Base-by-base conservation (phyloP, 371 early-diverging fungal genomes). In the Mortierella sp. region DNA sequence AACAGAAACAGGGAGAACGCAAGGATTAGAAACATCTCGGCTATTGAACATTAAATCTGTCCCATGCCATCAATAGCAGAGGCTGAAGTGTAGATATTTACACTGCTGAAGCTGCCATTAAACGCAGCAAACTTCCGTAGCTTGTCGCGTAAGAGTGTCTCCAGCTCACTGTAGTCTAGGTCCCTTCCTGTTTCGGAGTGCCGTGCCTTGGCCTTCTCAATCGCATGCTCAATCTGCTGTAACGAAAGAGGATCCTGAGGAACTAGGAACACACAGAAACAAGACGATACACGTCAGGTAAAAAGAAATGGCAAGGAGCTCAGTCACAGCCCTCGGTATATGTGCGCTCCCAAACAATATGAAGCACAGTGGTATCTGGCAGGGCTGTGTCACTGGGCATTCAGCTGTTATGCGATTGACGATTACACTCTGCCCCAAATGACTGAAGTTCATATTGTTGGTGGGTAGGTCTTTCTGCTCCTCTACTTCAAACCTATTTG, bases 71-170 rank as follows among this genome's bases (percentile, higher is more conserved):
- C 51, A 7, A 14, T 24, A 30, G 31, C 15, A 21, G 26, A 5
- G 27, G 51, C 48, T 31, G 12, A 23, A 28, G 42, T 49, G 19
- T 23, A 4, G 31, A 9, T 17, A 28, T 72, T 82, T 85, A 89
- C 92, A 76, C 82, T 91, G 26, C 82, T 68, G 60, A 95, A 95
- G 56, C 92, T 89, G 46, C 86, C 80, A 59, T 94, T 95, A n/a
- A 92, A 65, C 67, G 86, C 66, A 81, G 81, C 82, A 93, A 94
- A 54, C 82, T 78, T 39, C 84, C 84, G 47, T 84, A 84, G 23
- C 91, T 80, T 64, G 84, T 75, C 27, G 82, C 81, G 69, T 90
- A 92, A 21, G 82, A 73, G 21, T 70, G 81, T 49, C 79, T 83
- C 78, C 62, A 85, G 64, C 42, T 68, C 73, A 41, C 72, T 62